Evolutionary conservation across 345 rosid species (phyloP).

Genomic region (Citrus sp.): DNA sequence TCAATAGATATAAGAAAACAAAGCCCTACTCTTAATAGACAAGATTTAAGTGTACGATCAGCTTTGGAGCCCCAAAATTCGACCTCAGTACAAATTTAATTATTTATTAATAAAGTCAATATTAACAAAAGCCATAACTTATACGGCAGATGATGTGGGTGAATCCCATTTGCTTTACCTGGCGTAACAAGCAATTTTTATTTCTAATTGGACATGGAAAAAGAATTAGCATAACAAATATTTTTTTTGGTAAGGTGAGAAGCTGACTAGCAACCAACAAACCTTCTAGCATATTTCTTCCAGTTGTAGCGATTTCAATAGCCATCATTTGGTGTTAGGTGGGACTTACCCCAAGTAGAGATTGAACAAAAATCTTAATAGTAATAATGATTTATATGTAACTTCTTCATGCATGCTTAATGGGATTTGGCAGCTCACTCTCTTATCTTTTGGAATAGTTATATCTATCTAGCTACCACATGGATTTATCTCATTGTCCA

Average conservation of each 20-base stretch:
- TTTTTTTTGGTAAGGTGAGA: slow-evolving; percentile 15
- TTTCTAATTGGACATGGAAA: neutral
- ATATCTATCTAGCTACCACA: neutral
- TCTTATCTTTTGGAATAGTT: neutral
- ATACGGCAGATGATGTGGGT: neutral
- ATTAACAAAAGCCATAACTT: neutral
- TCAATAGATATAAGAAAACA: neutral
- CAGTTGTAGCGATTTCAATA: neutral
- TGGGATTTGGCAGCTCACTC: neutral
- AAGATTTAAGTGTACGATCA: no score
- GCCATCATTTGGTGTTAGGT: slow-evolving; percentile 5
- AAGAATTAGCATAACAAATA: neutral
- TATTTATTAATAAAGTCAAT: no score
- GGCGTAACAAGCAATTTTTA: slow-evolving; percentile 1
- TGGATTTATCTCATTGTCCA: neutral
- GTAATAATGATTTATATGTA: neutral
- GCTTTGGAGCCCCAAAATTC: neutral
- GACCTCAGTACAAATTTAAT: no score
- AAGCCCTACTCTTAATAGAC: neutral
- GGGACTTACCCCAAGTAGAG: neutral
- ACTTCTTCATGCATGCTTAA: neutral
- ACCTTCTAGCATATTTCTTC: slow-evolving; percentile 2
- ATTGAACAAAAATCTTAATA: neutral
- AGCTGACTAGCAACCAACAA: slow-evolving; percentile 22
- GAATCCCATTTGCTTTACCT: neutral